Base-by-base conservation (phyloP, 768 basidiomycete species). In the Fistulinella prunicolor region DNA sequence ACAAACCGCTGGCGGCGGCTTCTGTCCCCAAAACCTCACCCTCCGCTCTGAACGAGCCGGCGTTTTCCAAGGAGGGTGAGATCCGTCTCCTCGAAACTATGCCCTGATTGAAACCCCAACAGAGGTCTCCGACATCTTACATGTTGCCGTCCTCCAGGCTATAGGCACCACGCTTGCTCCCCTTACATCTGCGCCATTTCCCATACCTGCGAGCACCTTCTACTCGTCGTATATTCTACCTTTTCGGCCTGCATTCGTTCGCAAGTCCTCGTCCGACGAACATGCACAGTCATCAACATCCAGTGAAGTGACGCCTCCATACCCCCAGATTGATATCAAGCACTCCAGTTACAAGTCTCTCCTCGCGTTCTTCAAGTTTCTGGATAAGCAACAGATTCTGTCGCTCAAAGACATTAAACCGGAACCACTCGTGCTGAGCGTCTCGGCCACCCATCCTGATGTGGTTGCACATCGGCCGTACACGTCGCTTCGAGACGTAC, bases 331-430 rank as follows among this genome's bases (percentile, higher is more conserved):
- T 49, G 88, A 79, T 55, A 85, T 94, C 64, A 92, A 87, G 56
- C 76, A 84, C 9, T 92, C 89, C 1, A 76, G 77, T 2, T 79
- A 83, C 71, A 96, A 94, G 67, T 89, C 89, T 9, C 74, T 94
- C 17, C 77, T 83, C 2, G 76, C 84, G 1, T 94, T 95, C 71
- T 74, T 96, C 58, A 93, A 88, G 63, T 60, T 78, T 16, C 73
- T 78, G 16, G 88, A 90, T 51, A 94, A 94, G 62, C 79, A 82
- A 8, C 77, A 77, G 0, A 64, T 96, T 20, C 59, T 95, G 30
- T 81, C 81, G 12, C 71, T 86, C 20, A 96, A 95, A 61, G 76
- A 85, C 19, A 65, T 40, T 62, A 73, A 60, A 63, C 73, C 63
- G 43, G 81, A 79, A 19, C 81, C 86, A 20, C 61, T 83, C 20